Percentiles rank a stretch among this genome's conserved stretches.
These are phyloP conservation scores for Parathielavia appendiculata DNA, from an alignment of 495 filamentous ascomycete species.

Conservation along the genomic window DNA sequence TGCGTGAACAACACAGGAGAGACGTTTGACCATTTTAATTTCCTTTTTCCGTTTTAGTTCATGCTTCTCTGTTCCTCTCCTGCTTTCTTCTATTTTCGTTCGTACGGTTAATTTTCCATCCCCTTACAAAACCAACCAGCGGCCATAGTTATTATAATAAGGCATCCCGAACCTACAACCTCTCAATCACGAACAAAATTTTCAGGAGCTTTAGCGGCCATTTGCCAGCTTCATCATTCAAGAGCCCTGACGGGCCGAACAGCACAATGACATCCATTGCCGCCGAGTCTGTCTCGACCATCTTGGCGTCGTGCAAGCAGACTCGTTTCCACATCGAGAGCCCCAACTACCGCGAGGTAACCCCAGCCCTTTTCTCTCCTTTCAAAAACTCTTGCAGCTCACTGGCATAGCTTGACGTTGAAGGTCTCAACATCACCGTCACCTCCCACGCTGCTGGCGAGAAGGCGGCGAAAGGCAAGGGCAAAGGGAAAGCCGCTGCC, in stretches of 20 bases:
- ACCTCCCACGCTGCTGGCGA: constrained; percentile 37
- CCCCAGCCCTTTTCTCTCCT: not conserved
- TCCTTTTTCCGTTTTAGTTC: no score
- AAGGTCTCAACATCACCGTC: constrained; percentile 59
- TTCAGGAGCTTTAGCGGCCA: not conserved
- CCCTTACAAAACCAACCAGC: no score
- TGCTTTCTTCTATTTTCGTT: no score
- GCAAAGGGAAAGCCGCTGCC: constrained; percentile 48
- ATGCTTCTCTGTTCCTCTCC: no score
- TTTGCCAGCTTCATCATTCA: not conserved
- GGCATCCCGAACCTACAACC: no score
- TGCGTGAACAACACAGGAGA: no score
- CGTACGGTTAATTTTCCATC: no score
- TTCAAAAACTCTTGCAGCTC: not conserved
- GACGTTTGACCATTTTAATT: no score
- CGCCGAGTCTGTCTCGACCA: constrained; percentile 44
- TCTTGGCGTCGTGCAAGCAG: constrained; percentile 52
- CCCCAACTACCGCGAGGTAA: constrained; percentile 49
- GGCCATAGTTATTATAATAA: no score
- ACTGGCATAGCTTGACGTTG: constrained; percentile 55
- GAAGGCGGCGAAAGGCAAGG: constrained; percentile 23
- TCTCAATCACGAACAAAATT: not conserved
- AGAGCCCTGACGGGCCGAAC: not conserved
- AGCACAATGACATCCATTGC: constrained; percentile 43
- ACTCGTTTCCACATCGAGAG: constrained; percentile 53